Evolutionary conservation across 441 rosid species (phyloP).

Genomic region (Erodium trifolium): DNA sequence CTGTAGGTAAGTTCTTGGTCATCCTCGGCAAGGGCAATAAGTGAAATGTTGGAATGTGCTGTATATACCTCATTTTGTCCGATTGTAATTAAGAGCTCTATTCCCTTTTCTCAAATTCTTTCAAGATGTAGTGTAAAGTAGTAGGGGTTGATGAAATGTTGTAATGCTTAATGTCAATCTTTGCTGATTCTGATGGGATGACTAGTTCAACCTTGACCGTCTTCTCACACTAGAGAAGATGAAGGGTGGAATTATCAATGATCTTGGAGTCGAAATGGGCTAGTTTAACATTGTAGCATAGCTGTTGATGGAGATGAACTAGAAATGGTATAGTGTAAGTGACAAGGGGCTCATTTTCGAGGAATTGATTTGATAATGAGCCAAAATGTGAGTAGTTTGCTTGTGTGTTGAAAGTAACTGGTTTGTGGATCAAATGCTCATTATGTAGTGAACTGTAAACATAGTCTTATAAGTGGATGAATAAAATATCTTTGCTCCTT

Average conservation of each 20-base stretch:
- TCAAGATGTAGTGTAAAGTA: slow-evolving; percentile 12
- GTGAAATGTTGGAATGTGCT: slow-evolving; percentile 6
- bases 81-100: slow-evolving; percentile 6
- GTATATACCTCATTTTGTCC: not conserved
- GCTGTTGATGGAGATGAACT: not conserved
- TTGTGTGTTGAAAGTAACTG: too few species aligned
- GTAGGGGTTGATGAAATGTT: slow-evolving; percentile 7
- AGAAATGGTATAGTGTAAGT: not conserved
- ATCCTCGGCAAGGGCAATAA: not conserved
- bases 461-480: too few species aligned
- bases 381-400: not conserved
- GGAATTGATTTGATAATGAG: not conserved
- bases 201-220: not conserved
- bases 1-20: slow-evolving; percentile 5
- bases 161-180: not conserved
- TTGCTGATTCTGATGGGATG: not conserved
- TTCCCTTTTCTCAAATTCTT: not conserved
- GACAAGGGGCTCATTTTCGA: not conserved
- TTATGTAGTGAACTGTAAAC: too few species aligned
- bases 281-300: not conserved
- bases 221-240: not conserved
- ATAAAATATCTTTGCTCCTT: too few species aligned
- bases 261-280: not conserved
- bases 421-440: too few species aligned
- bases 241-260: not conserved